phyloP scores from a whole-genome alignment of 495 filamentous ascomycete species.

The Clavariopsis aquatica region DNA sequence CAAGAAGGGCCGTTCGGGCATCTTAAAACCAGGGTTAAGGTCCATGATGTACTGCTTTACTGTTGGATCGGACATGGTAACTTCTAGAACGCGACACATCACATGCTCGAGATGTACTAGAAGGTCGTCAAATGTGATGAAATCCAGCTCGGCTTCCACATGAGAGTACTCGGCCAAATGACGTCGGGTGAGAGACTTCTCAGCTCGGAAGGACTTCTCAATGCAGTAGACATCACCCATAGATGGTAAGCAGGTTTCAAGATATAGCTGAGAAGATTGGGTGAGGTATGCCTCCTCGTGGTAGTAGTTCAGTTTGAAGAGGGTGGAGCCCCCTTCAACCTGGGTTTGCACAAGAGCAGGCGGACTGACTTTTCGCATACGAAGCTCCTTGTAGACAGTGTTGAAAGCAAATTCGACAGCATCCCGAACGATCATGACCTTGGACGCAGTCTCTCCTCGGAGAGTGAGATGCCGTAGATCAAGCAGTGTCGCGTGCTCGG shows the following conservation, averaged over 20 bases:
- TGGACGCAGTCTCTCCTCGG: conserved; percentile 81
- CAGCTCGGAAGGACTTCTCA: conserved; percentile 96
- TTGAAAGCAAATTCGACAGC: conserved; percentile 82
- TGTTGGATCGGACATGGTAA: conserved; percentile 69
- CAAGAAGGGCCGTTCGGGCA: conserved; percentile 81
- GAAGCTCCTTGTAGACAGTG: conserved; percentile 74
- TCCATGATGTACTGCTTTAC: conserved; percentile 69
- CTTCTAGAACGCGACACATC: conserved; percentile 83
- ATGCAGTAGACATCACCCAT: conserved; percentile 96
- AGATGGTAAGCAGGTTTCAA: conserved; percentile 89
- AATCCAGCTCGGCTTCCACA: conserved; percentile 95
- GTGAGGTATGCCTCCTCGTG: conserved; percentile 91
- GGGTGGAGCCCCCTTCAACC: conserved; percentile 91
- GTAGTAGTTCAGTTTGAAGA: conserved; percentile 96
- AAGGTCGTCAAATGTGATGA: conserved; percentile 89
- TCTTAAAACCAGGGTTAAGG: conserved; percentile 86
- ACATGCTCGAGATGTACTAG: conserved; percentile 86
- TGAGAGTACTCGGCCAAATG: conserved; percentile 97
- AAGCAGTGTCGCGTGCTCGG: conserved; percentile 76
- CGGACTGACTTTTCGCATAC: conserved; percentile 82
- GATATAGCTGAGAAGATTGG: conserved; percentile 96
- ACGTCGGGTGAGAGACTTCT: conserved; percentile 91
- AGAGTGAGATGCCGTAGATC: conserved; percentile 92
- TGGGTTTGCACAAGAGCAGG: conserved; percentile 98
- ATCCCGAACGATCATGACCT: conserved; percentile 89